Evolutionary conservation across 2,329 filamentous ascomycete genomes (phyloP), one percentile per base, ranked within the genome.

Genomic region (Rosellinia necatrix): DNA sequence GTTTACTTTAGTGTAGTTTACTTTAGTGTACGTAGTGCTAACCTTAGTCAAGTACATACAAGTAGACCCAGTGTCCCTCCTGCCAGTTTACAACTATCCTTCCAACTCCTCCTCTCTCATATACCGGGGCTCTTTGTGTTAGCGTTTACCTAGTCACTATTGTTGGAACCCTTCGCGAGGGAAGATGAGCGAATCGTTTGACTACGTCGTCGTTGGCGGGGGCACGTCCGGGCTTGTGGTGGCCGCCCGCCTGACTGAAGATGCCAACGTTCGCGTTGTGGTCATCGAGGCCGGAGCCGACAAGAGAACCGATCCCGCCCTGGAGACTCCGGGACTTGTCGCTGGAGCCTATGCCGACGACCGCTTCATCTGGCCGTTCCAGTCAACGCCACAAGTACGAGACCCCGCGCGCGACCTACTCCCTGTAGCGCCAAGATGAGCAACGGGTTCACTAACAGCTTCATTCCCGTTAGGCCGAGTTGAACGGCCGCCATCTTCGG

Each of bases 161-260:
- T 12, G 25, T 40, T 19, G 10, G 27, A 43, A 50, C 4, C 24
- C 8, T 9, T 30, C 4, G 3, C 6, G 19, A 34, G 13, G 5
- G 5, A 56, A 49, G 52, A 64, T 64, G 61, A 62, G 51, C 60
- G 59, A 55, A 62, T 63, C 56, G 3, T 79, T 75, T 69, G 76
- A 81, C 66, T 80, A 77, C 64, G 66, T 80, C 56, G 70, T 81
- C 46, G 75, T 78, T n/a, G 77, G 78, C 27, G 78, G 77, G n/a
- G 78, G 78, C 13, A 80, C 78, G 2, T 73, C 77, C 19, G 78
- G 78, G n/a, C 74, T 78, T 49, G 74, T 77, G 1, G 71, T 80
- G 53, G 78, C 77, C 13, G 71, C 71, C 49, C 73, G 78, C 34
- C 70, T 80, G 12, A 71, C 66, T 25, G 73, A 76, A 56, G 68